These are phyloP conservation scores for Chloropicon primus DNA, from an alignment of 139 green algal genomes.

Conservation along the genomic window DNA sequence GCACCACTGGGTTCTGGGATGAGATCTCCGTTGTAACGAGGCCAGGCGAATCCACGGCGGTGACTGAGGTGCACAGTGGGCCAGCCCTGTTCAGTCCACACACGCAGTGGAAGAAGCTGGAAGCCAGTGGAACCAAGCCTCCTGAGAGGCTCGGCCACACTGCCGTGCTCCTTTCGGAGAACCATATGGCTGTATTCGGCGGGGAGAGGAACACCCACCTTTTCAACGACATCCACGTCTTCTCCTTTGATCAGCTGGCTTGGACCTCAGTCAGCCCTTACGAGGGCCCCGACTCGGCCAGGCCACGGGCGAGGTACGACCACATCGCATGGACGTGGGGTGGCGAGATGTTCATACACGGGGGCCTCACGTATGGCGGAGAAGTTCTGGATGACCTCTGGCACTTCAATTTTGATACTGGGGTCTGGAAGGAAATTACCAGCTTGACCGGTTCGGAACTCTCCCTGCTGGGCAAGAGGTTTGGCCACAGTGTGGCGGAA, in stretches of 20 bases:
- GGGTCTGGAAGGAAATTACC: not conserved
- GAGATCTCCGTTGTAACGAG: not conserved
- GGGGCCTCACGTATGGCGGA: not conserved
- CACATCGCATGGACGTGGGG: not conserved
- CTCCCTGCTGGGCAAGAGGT: not conserved
- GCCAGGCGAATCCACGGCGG: not conserved
- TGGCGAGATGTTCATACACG: not conserved
- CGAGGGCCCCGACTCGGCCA: not conserved
- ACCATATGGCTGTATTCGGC: not conserved
- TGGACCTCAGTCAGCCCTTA: not conserved
- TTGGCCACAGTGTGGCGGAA: not conserved
- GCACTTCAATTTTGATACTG: not conserved
- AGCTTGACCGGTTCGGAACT: too few relatives aligned
- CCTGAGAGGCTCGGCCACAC: slow-evolving; percentile 16
- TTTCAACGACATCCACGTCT: not conserved
- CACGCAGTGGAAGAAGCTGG: not conserved
- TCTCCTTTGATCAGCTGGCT: not conserved
- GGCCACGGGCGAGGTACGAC: not conserved
- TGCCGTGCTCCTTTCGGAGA: slow-evolving; percentile 1
- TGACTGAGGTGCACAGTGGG: not conserved
- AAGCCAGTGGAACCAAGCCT: not conserved
- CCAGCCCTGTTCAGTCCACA: not conserved
- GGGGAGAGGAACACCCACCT: not conserved
- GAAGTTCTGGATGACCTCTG: not conserved
- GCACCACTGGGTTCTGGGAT: not conserved